These are phyloP conservation scores for Sambucus nigra DNA, from an alignment of 129 eudicot species.

Conservation along the genomic window DNA sequence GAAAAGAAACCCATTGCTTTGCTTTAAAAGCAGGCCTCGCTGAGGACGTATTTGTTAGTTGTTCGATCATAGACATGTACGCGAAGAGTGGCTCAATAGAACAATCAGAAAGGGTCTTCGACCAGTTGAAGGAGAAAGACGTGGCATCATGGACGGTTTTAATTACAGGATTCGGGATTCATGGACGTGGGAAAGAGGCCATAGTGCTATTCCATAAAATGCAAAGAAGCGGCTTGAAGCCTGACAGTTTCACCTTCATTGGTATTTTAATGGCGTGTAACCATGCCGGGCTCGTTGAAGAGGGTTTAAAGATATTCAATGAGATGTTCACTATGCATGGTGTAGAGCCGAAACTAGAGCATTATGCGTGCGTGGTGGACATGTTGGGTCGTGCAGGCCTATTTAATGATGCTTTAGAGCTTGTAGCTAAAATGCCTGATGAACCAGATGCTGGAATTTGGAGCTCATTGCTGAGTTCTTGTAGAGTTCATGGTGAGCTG, in stretches of 20 bases:
- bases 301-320: constrained; percentile 33
- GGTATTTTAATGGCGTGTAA: constrained; percentile 47
- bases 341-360: constrained; percentile 46
- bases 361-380: constrained; percentile 58
- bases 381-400: constrained; percentile 55
- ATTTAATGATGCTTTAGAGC: constrained; percentile 37
- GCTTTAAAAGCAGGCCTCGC: constrained; percentile 34
- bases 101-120: constrained; percentile 32
- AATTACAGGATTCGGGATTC: constrained; percentile 53
- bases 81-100: constrained; percentile 48
- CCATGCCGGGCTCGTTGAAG: constrained; percentile 46
- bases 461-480: constrained; percentile 53
- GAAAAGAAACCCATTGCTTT: constrained; percentile 42
- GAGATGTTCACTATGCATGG: constrained; percentile 38
- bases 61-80: constrained; percentile 56
- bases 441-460: constrained; percentile 49
- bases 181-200: constrained; percentile 41
- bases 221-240: constrained; percentile 32
- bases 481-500: constrained; percentile 39
- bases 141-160: constrained; percentile 43
- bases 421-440: constrained; percentile 35
- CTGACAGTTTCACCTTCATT: constrained; percentile 43
- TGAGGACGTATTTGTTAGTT: constrained; percentile 23
- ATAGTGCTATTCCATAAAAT: constrained; percentile 30
- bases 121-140: constrained; percentile 25